These are phyloP conservation scores for Ilex aquifolium DNA, from an alignment of 257 asterid genomes.

Conservation along the genomic window DNA sequence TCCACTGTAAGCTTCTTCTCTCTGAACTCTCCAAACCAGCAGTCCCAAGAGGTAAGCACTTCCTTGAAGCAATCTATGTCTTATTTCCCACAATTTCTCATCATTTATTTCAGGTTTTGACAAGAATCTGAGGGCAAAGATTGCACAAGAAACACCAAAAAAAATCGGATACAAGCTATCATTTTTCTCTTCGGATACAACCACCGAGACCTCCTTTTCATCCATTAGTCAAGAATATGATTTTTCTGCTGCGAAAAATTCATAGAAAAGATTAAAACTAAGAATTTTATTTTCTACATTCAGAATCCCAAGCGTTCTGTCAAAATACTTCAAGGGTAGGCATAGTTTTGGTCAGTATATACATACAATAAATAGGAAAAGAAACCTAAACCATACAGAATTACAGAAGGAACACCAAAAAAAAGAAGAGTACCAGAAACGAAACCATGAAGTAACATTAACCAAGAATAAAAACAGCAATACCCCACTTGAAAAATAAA, in stretches of 20 bases:
- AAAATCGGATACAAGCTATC: conserved; percentile 55
- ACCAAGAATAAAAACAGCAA: no score
- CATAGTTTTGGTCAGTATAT: not conserved
- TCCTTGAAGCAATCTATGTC: conserved; percentile 52
- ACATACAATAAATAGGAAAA: no score
- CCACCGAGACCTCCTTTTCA: conserved; percentile 39
- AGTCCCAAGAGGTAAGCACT: conserved; percentile 75
- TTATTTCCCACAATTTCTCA: conserved; percentile 49
- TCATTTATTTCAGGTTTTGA: conserved; percentile 46
- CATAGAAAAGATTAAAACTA: not conserved
- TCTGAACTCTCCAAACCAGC: conserved; percentile 58
- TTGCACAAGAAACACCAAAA: conserved; percentile 77
- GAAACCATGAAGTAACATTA: no score
- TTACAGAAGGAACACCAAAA: not conserved
- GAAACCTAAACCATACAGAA: not conserved
- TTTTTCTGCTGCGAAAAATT: not conserved
- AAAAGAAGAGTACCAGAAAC: no score
- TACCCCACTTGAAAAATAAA: no score
- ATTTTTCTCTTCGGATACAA: conserved; percentile 28
- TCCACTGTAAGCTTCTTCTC: conserved; percentile 19
- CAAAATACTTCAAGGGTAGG: no score
- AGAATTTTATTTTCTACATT: no score
- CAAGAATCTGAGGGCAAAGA: conserved; percentile 49
- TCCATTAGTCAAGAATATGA: conserved; percentile 37
- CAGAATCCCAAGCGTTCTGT: not conserved